Conservation (phyloP, 305 asterid genomes). For the Fraxinus paxiana region DNA sequence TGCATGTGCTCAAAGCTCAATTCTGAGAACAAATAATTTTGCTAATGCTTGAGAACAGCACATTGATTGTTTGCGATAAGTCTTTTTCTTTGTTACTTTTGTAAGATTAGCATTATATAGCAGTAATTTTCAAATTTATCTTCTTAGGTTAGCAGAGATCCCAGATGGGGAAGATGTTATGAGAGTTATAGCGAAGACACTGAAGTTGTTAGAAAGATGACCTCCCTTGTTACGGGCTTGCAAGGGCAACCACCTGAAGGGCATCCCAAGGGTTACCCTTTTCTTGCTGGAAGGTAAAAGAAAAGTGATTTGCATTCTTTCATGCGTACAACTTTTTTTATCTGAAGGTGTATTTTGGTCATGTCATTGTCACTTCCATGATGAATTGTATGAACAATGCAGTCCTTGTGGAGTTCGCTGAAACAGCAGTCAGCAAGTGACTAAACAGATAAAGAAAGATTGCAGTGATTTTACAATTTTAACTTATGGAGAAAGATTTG, state of each 20-base stretch:
- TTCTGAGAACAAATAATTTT: background rate
- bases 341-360: no score
- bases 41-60: slow-evolving; percentile 7
- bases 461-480: no score
- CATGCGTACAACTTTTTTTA: background rate
- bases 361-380: no score
- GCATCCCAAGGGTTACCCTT: slow-evolving; percentile 82
- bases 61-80: background rate
- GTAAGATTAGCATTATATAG: slow-evolving; percentile 7
- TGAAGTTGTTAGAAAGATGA: slow-evolving; percentile 70
- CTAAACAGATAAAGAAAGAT: no score
- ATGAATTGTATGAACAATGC: no score
- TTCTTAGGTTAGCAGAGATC: slow-evolving; percentile 76
- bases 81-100: background rate
- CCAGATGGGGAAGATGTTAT: slow-evolving; percentile 95
- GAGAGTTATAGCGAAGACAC: slow-evolving; percentile 88
- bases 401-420: no score
- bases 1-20: slow-evolving; percentile 3
- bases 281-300: slow-evolving; percentile 79
- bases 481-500: no score
- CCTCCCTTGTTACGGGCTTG: slow-evolving; percentile 75
- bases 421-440: no score
- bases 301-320: background rate
- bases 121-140: slow-evolving; percentile 20
- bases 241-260: slow-evolving; percentile 90